Evolutionary conservation across 78 protist genomes (phyloP), one percentile per base, ranked within the genome.

Genomic region (Tieghemostelium lacteum): DNA sequence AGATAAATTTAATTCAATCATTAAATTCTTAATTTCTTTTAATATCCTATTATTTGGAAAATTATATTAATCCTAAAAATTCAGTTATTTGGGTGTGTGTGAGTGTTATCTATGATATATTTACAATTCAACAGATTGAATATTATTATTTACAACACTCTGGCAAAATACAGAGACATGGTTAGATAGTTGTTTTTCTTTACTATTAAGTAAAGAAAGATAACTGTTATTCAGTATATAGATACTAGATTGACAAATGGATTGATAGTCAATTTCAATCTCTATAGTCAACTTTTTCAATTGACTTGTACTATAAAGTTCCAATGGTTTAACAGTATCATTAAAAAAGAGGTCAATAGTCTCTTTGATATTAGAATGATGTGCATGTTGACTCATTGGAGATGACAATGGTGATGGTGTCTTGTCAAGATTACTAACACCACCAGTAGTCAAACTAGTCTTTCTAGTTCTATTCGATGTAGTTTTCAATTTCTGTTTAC

Each of bases 171-270:
- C 10, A 37, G 33, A 55, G 40, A 83, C 71, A 19, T 54, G 54
- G 6, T 83, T 58, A 39, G 91, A 66, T 58, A 83, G 42, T 42
- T 83, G 78, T 60, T 83, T 83, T 69, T 83, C 75, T 69, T 83
- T 66, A 4, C 37, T 29, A 69, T 77, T 10, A 2, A 83, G 69
- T 60, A 83, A 40, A 69, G 58, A 52, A 83, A 57, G 50, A 31
- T 58, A 70, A 22, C 70, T 49, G 42, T 83, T 66, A 60, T 69
- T 83, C 42, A 83, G 33, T 28, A 83, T 58, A 42, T 69, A n/a
- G 8, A 83, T n/a, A 55, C 63, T 73, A 67, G 55, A 54, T 69
- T 66, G 73, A 24, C 70, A 64, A 69, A 83, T 83, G 2, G 72
- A 20, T 83, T 83, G 91, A 57, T 55, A 83, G 40, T 83, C 91